Percentiles rank a stretch among this genome's conserved stretches.
Conservation (phyloP, 176 grass and related monocot genomes). For the Cenchrus fungigraminus region DNA sequence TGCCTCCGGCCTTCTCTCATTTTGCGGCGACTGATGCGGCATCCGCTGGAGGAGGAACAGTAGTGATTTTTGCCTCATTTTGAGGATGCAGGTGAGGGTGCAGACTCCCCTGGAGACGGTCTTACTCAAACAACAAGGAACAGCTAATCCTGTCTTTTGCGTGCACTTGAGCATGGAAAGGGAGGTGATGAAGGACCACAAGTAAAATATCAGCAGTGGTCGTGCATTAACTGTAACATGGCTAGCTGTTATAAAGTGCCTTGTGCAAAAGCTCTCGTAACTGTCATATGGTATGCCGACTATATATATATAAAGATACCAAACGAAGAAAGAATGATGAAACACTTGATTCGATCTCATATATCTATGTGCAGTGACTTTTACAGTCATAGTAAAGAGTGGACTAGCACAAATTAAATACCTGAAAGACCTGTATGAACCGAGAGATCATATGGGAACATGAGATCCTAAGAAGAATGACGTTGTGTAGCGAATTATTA, state of each 20-base stretch:
- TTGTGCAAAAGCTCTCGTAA: neutral
- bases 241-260: neutral
- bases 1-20: too few species aligned
- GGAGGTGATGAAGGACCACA: neutral
- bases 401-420: too few species aligned
- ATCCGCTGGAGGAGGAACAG: too few species aligned
- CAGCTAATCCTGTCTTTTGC: constrained; percentile 1
- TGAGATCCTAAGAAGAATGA: neutral
- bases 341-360: neutral
- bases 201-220: neutral
- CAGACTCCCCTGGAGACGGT: too few species aligned
- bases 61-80: too few species aligned
- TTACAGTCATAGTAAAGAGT: neutral
- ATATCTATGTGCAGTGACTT: neutral
- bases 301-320: neutral
- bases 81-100: too few species aligned
- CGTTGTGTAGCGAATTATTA: neutral
- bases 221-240: neutral
- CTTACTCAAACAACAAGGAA: neutral
- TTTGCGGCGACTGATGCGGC: too few species aligned
- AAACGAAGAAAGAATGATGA: neutral
- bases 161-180: neutral
- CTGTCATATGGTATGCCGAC: neutral
- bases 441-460: neutral
- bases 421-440: too few species aligned